A percentile compares a stretch with the other conserved stretches of the same genome.
Evolutionary conservation across 202 grass and related monocot species (phyloP).

Genomic region (Dendrocalamus latiflorus): DNA sequence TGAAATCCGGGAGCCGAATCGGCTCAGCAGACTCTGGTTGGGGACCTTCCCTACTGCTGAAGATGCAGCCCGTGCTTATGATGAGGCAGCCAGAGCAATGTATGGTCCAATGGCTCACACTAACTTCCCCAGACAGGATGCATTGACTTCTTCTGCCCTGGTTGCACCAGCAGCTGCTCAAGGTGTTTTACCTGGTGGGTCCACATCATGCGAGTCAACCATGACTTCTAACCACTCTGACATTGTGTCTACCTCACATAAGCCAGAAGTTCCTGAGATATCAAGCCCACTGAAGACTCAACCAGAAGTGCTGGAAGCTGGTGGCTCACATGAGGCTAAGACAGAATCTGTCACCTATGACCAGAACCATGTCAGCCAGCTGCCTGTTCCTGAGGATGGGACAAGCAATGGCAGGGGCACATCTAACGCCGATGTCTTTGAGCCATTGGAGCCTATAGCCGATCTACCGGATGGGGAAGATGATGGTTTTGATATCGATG

Average conservation of each 20-base stretch:
- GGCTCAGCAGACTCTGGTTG: conserved; percentile 63
- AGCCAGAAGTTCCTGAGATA: background rate
- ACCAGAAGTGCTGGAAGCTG: background rate
- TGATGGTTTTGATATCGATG: conserved; percentile 33
- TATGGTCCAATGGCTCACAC: conserved; percentile 59
- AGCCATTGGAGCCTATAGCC: conserved; percentile 55
- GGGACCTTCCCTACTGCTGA: conserved; percentile 68
- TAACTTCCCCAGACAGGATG: conserved; percentile 42
- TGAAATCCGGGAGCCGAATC: conserved; percentile 84
- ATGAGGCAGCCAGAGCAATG: conserved; percentile 83
- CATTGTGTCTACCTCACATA: background rate
- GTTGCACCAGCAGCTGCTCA: background rate
- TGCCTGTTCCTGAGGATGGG: background rate
- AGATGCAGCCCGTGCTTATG: conserved; percentile 72
- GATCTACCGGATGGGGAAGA: background rate
- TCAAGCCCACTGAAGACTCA: background rate
- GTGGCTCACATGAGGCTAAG: background rate
- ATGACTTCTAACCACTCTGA: conserved; percentile 36
- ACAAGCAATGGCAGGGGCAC: background rate
- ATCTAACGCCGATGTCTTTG: conserved; percentile 17
- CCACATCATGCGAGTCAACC: conserved; percentile 47
- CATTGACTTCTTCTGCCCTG: background rate
- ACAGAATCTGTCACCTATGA: background rate
- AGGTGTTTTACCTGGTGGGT: background rate
- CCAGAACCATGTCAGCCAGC: background rate